Conservation (phyloP, 192 early-diverging fungal genomes). For the Coemansia sp. region DNA sequence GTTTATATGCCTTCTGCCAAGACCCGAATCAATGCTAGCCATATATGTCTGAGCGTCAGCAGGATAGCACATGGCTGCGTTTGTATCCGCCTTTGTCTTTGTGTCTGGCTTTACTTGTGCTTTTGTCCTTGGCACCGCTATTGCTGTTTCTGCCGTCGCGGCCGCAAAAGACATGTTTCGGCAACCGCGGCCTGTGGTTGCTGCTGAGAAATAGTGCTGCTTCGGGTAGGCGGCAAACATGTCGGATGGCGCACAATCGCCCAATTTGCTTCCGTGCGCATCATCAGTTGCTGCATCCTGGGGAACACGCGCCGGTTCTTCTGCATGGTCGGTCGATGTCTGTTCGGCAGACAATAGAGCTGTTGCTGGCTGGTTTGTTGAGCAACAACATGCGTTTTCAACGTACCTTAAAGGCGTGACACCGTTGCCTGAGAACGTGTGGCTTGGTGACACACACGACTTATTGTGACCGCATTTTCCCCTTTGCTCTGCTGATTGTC, state of each 20-base stretch:
- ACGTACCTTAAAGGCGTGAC: neutral
- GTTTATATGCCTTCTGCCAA: constrained; percentile 6
- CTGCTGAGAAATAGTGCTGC: neutral
- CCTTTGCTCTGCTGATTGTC: neutral
- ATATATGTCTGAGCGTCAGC: neutral
- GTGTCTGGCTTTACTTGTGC: neutral
- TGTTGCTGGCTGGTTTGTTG: neutral
- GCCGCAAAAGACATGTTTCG: neutral
- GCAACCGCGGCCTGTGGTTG: neutral
- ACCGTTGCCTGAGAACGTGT: neutral
- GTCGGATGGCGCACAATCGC: neutral
- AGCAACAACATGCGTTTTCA: neutral
- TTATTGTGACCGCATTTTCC: neutral
- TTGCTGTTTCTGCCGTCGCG: neutral
- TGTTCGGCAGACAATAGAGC: neutral
- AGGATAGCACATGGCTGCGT: constrained; percentile 1
- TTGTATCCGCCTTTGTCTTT: neutral
- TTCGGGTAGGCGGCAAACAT: neutral
- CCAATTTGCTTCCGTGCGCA: neutral
- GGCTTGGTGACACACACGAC: constrained; percentile 5
- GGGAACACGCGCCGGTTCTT: constrained; percentile 6
- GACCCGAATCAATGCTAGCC: constrained; percentile 9
- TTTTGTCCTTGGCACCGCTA: neutral
- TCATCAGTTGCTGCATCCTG: neutral
- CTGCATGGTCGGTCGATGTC: constrained; percentile 1